Base-by-base conservation (phyloP, 1,284 basidiomycete genomes). In the Ganoderma leucocontextum region DNA sequence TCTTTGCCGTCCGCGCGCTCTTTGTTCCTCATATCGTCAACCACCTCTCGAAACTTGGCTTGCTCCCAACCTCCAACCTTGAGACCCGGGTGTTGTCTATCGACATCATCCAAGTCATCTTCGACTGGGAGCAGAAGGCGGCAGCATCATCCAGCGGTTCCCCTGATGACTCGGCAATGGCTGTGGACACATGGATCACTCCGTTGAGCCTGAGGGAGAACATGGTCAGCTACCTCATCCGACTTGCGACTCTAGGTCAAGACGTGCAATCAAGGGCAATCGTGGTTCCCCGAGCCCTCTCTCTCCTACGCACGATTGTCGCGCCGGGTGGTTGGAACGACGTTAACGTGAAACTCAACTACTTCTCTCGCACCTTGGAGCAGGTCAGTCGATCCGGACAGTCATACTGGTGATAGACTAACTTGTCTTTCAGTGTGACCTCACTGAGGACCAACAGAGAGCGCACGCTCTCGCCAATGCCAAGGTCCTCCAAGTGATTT, bases 1-100 rank as follows among this genome's bases (percentile, higher is more conserved):
- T 99, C 84, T 99, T 95, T 83, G 91, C 95, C 62, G 95, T 96
- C 70, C 92, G 98, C 57, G 94, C 95, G 17, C 84, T 98, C 41
- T 99, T 99, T 79, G 89, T 99, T n/a, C 95, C 96, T 0, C 95
- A 98, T 77, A 96, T 99, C 82, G 94, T 97, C 69, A 94, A 94
- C 77, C 95, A 94, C 42, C 84, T 99, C 68, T 88, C 89, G 65
- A 97, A 96, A 80, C 87, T 99, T 22, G 96, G 96, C 33, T 87
- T 98, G 73, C 89, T 91, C 1, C 82, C 88, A 6, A 87, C 89
- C 15, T 89, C 95, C 4, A 92, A 89, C n/a, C 79, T 86, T 36
- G 98, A 99, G 75, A 92, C 94, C 29, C 91, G 96, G 44, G 82
- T 91, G 41, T 82, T 96, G 66, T 94, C 92, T 12, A 87, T 97